A percentile compares a stretch with the other conserved stretches of the same genome.
phyloP scores from a whole-genome alignment of 1,139 yeast genomes.

The Casaregolazyma suthepensis region DNA sequence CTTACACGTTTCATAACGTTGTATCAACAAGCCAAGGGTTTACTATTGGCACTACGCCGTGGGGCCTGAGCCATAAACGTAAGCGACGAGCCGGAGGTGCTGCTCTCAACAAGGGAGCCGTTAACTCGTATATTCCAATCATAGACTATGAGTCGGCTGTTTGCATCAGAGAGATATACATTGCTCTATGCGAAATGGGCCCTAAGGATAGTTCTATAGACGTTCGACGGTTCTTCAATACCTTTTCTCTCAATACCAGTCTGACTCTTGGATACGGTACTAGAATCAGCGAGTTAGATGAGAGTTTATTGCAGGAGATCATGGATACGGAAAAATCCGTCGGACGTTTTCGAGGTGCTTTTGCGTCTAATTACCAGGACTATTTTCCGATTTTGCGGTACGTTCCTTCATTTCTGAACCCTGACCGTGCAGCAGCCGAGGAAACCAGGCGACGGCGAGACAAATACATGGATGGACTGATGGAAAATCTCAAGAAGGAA shows the following conservation, averaged over 20 bases:
- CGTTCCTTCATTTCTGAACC: slow-evolving; percentile 23
- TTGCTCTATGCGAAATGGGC: background rate
- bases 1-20: slow-evolving; percentile 62
- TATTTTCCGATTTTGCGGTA: slow-evolving; percentile 49
- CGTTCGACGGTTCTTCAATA: slow-evolving; percentile 42
- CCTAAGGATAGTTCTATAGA: slow-evolving; percentile 33
- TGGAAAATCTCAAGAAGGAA: slow-evolving; percentile 28
- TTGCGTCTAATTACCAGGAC: slow-evolving; percentile 51
- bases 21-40: slow-evolving; percentile 52
- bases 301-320: slow-evolving; percentile 47
- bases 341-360: slow-evolving; percentile 56
- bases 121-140: slow-evolving; percentile 32
- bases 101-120: slow-evolving; percentile 40
- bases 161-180: slow-evolving; percentile 16
- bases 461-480: slow-evolving; percentile 45
- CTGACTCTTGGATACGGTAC: slow-evolving; percentile 57
- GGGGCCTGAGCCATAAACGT: slow-evolving; percentile 46
- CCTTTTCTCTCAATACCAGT: slow-evolving; percentile 53
- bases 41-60: slow-evolving; percentile 76
- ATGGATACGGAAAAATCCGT: slow-evolving; percentile 60
- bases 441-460: slow-evolving; percentile 46
- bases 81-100: slow-evolving; percentile 52
- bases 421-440: slow-evolving; percentile 26
- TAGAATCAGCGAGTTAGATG: slow-evolving; percentile 40
- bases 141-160: slow-evolving; percentile 42